Conservation (phyloP, 2,329 filamentous ascomycete species). For the Colletotrichum lentis region DNA sequence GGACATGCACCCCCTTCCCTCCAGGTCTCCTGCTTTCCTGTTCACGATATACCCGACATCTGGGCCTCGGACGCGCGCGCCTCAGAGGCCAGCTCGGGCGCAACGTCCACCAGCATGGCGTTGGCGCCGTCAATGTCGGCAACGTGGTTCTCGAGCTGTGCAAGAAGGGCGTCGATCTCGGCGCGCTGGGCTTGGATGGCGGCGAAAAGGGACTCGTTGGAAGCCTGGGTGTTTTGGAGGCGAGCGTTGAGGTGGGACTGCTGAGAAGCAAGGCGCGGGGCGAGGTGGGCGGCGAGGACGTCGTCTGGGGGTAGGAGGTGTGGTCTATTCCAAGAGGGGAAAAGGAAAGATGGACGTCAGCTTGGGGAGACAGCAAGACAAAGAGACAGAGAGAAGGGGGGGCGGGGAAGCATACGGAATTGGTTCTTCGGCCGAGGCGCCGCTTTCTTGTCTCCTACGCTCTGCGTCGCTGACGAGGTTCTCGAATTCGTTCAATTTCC, state of each 20-base stretch:
- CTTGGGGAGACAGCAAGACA: not conserved
- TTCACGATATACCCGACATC: slow-evolving; percentile 44
- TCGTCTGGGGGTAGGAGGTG: slow-evolving; percentile 63
- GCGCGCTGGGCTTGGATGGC: slow-evolving; percentile 62
- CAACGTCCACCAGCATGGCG: slow-evolving; percentile 56
- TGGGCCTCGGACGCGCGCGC: slow-evolving; percentile 55
- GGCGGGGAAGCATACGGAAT: slow-evolving; percentile 53
- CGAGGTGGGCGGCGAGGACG: slow-evolving; percentile 64
- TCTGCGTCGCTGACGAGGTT: slow-evolving; percentile 61
- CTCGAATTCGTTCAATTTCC: slow-evolving; percentile 67
- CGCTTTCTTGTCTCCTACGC: slow-evolving; percentile 47
- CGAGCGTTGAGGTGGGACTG: slow-evolving; percentile 65
- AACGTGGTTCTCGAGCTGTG: slow-evolving; percentile 59
- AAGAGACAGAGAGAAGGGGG: not conserved
- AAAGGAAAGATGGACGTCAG: not conserved
- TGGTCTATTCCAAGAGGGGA: slow-evolving; percentile 50
- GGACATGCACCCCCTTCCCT: too few species aligned
- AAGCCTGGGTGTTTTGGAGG: slow-evolving; percentile 64
- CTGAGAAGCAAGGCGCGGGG: slow-evolving; percentile 61
- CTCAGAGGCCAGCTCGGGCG: slow-evolving; percentile 59
- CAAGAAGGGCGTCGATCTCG: slow-evolving; percentile 62
- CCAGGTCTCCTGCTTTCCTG: too few species aligned
- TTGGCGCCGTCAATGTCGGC: slow-evolving; percentile 64
- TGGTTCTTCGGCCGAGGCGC: slow-evolving; percentile 45
- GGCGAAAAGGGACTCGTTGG: slow-evolving; percentile 63